phyloP scores from a whole-genome alignment of 148 eudicot species.

The Rhododendron molle region DNA sequence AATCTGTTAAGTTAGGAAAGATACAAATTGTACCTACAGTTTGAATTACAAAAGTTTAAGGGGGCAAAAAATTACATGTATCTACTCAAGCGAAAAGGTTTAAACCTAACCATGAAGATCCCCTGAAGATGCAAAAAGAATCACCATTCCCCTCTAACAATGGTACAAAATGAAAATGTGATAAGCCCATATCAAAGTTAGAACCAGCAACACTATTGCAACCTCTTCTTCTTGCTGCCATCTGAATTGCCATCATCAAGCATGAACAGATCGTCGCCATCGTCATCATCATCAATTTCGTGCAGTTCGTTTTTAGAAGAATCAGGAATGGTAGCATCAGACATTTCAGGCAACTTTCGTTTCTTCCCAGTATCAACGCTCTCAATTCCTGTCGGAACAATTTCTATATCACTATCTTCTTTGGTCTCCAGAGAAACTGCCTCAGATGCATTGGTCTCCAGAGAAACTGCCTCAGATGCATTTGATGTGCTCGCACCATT shows the following conservation, averaged over 20 bases:
- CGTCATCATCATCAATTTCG: slow-evolving; percentile 35
- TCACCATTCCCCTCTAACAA: slow-evolving; percentile 20
- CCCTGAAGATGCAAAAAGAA: slow-evolving; percentile 26
- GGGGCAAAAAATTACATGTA: slow-evolving; percentile 9
- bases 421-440: slow-evolving; percentile 24
- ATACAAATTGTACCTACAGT: slow-evolving; percentile 17
- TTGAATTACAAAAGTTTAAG: slow-evolving; percentile 5
- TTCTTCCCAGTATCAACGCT: slow-evolving; percentile 41
- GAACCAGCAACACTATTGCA: slow-evolving; percentile 21
- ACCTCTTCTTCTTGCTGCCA: slow-evolving; percentile 43
- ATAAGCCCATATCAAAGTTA: not conserved
- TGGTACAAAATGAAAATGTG: slow-evolving; percentile 29
- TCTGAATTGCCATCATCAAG: slow-evolving; percentile 47
- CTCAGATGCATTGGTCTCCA: slow-evolving; percentile 26
- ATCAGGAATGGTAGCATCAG: slow-evolving; percentile 22
- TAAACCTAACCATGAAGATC: not conserved
- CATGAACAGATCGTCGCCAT: slow-evolving; percentile 45
- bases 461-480: slow-evolving; percentile 22
- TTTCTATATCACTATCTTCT: slow-evolving; percentile 33
- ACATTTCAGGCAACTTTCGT: slow-evolving; percentile 54
- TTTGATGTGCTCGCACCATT: slow-evolving; percentile 61
- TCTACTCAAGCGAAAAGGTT: slow-evolving; percentile 1
- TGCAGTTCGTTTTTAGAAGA: slow-evolving; percentile 30
- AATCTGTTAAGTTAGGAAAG: slow-evolving; percentile 2
- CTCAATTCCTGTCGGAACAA: slow-evolving; percentile 5